These are phyloP conservation scores for Ascocoryne sarcoides DNA, from an alignment of 2,329 filamentous ascomycete species.

Conservation along the genomic window DNA sequence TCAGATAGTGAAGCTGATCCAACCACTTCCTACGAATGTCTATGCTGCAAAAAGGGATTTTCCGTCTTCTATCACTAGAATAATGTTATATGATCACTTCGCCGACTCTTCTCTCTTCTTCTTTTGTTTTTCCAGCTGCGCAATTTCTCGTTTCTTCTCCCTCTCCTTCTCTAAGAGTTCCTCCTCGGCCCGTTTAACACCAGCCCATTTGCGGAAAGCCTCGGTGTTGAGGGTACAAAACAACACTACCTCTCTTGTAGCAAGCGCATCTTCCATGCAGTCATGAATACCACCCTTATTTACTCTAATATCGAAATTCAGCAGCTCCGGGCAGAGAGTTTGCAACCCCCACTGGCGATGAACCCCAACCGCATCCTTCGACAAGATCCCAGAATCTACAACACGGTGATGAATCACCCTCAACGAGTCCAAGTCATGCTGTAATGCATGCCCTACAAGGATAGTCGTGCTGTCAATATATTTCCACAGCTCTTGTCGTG, in stretches of 20 bases:
- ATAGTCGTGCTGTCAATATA: slow-evolving; percentile 37
- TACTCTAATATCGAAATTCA: slow-evolving; percentile 32
- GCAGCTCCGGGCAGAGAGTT: slow-evolving; percentile 28
- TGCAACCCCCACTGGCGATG: slow-evolving; percentile 31
- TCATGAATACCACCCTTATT: slow-evolving; percentile 33
- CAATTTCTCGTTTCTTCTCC: slow-evolving; percentile 4
- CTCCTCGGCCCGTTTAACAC: slow-evolving; percentile 14
- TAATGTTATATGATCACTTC: not conserved
- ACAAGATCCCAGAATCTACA: slow-evolving; percentile 37
- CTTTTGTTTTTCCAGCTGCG: slow-evolving; percentile 10
- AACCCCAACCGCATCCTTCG: slow-evolving; percentile 28
- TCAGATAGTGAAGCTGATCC: too few relatives aligned
- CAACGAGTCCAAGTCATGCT: slow-evolving; percentile 37
- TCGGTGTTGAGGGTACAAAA: slow-evolving; percentile 35
- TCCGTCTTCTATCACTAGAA: too few relatives aligned
- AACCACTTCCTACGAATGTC: too few relatives aligned
- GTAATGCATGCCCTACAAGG: slow-evolving; percentile 39
- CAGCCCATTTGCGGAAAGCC: slow-evolving; percentile 30
- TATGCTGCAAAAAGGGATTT: too few relatives aligned
- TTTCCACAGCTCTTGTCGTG: slow-evolving; percentile 34
- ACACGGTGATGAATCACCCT: slow-evolving; percentile 34
- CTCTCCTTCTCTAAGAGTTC: slow-evolving; percentile 2
- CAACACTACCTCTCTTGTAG: slow-evolving; percentile 39
- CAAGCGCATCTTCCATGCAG: slow-evolving; percentile 41
- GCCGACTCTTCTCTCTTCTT: too few relatives aligned